A percentile compares a stretch with the other conserved stretches of the same genome.
Conservation (phyloP, 352 stramenopile species). For the Pythium vanterpoolii region DNA sequence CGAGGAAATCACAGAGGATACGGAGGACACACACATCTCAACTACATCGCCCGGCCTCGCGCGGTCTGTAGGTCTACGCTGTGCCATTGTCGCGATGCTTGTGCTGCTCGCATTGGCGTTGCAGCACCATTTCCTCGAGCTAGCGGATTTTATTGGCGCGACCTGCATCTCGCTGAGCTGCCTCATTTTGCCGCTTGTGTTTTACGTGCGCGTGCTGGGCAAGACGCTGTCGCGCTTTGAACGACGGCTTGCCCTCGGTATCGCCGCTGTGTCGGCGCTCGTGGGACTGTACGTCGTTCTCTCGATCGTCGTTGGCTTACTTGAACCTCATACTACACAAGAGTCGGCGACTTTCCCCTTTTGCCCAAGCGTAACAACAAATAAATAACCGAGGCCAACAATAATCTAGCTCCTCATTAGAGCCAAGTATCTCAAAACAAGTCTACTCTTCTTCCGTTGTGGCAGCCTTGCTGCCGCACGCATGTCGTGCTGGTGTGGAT, state of each 20-base stretch:
- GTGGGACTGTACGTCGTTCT: background rate
- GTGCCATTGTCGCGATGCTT: conserved; percentile 50
- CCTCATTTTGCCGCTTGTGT: conserved; percentile 64
- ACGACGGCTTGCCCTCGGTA: background rate
- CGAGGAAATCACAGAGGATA: too few species aligned
- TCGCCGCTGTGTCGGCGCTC: background rate
- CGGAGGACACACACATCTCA: too few species aligned
- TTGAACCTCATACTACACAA: background rate
- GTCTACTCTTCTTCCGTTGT: too few species aligned
- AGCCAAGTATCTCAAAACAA: too few species aligned
- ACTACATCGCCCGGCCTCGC: too few species aligned
- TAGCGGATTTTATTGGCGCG: conserved; percentile 63
- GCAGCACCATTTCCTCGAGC: conserved; percentile 55
- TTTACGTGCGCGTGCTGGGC: conserved; percentile 30
- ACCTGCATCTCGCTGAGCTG: conserved; percentile 52
- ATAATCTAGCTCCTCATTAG: too few species aligned
- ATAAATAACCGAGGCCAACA: too few species aligned
- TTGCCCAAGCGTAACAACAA: background rate
- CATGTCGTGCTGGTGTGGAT: too few species aligned
- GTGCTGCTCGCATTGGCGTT: conserved; percentile 28
- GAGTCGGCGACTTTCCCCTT: background rate
- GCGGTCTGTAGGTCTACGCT: conserved; percentile 46
- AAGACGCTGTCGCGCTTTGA: background rate
- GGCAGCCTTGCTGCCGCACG: too few species aligned
- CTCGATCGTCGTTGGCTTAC: background rate